Base-by-base conservation (phyloP, 139 green algal genomes). In the Chlorella vulgaris region DNA sequence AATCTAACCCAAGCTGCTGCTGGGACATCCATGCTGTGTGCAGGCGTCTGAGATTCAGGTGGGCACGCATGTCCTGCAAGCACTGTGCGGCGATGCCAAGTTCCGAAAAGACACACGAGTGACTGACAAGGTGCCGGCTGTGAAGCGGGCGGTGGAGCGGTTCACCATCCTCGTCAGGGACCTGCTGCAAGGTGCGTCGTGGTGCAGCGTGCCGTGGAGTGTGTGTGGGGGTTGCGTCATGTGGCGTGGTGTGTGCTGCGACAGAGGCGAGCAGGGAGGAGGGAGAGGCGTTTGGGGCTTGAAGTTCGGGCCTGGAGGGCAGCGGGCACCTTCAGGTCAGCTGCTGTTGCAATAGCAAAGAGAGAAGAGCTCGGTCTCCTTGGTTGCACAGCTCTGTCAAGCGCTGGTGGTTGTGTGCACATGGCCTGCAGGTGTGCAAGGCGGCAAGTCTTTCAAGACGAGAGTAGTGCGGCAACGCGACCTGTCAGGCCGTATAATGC, bases 81-180 rank as follows among this genome's bases (percentile, higher is more conserved):
- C 61, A 35, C 47, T 90, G 50, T 90, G 86, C 74, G 50, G 39
- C 58, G 78, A 90, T 74, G 83, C 78, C 55, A 90, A 90, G 78
- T 74, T 19, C 33, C 38, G 60, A 35, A 80, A 71, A 40, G 40
- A 70, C 21, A 58, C 77, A 33, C 51, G 60, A 21, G 38, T 85
- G 26, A 66, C 65, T 15, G 55, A 15, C 55, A 65, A 29, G 55
- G 55, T 88, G 65, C 80, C 84, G 5, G 38, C 28, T 3, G 21
- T 87, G 10, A 88, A 88, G 55, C 58, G 74, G 10, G 71, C 69
- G 0, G 42, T 86, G 38, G 84, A 88, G 71, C 38, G 47, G n/a
- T 88, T 86, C 40, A 53, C 81, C 10, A 80, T 86, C 66, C 19
- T 36, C 35, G 69, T 83, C 42, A 76, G 61, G 60, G 76, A 26